Evolutionary conservation across 1,284 basidiomycete genomes (phyloP).

Genomic region (Trametes polyzona): DNA sequence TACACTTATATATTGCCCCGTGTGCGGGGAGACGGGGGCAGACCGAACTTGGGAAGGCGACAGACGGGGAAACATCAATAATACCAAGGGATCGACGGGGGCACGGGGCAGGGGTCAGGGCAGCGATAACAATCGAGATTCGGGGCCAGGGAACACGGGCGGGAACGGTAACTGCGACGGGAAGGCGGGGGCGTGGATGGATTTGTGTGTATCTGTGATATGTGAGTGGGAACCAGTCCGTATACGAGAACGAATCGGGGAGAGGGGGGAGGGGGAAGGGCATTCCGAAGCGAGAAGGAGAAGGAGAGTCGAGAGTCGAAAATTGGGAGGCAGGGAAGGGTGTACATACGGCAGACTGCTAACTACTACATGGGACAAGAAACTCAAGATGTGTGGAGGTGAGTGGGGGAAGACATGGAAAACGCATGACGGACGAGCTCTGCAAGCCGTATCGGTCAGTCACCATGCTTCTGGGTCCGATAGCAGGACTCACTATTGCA

Average conservation of each 20-base stretch:
- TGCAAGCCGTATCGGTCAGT: background rate
- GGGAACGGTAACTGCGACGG: background rate
- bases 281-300: background rate
- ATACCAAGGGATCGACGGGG: conserved; percentile 12
- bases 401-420: background rate
- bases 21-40: no score
- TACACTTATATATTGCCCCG: no score
- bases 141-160: no score
- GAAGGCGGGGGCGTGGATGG: background rate
- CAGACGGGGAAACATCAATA: no score
- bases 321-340: no score
- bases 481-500: conserved; percentile 7
- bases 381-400: background rate
- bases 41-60: no score
- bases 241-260: background rate
- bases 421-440: background rate
- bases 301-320: background rate
- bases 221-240: conserved; percentile 6
- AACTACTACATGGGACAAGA: conserved; percentile 23
- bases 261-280: background rate
- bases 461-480: background rate
- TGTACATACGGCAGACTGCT: conserved; percentile 18
- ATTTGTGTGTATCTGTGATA: background rate
- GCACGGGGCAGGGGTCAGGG: background rate
- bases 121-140: conserved; percentile 9